Percentiles rank a stretch among this genome's conserved stretches.
phyloP scores from a whole-genome alignment of 768 basidiomycete genomes.

The Termitomyces sp. region DNA sequence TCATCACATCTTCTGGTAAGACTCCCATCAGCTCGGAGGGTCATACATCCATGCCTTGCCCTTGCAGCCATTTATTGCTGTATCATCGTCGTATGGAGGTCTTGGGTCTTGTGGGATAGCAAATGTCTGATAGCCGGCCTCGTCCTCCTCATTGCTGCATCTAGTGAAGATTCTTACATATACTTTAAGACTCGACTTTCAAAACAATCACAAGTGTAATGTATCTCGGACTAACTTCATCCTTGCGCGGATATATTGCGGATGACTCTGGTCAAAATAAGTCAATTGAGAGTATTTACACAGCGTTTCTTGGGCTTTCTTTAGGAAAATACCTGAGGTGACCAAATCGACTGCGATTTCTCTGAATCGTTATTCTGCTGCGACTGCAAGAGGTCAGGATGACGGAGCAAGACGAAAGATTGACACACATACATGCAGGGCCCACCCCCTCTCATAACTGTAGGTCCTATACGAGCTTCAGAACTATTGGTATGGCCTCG shows the following conservation, averaged over 20 bases:
- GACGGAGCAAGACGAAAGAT: too few species aligned
- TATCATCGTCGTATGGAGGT: constrained; percentile 9
- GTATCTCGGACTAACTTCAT: constrained; percentile 7
- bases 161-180: neutral
- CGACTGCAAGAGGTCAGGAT: too few species aligned
- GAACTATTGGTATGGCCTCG: too few species aligned
- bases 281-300: neutral
- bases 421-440: too few species aligned
- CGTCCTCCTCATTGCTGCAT: constrained; percentile 1
- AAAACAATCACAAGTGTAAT: neutral
- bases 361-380: too few species aligned
- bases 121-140: constrained; percentile 6
- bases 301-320: constrained; percentile 4
- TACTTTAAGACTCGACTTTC: neutral
- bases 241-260: neutral
- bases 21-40: neutral
- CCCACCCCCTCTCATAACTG: too few species aligned
- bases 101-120: constrained; percentile 6
- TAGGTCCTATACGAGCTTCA: too few species aligned
- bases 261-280: neutral
- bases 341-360: too few species aligned
- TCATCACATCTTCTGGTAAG: constrained; percentile 1
- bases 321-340: neutral
- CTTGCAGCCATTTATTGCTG: neutral
- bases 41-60: too few species aligned